These are phyloP conservation scores for Batkoa obscura DNA, from an alignment of 371 early-diverging fungal species.

Conservation along the genomic window DNA sequence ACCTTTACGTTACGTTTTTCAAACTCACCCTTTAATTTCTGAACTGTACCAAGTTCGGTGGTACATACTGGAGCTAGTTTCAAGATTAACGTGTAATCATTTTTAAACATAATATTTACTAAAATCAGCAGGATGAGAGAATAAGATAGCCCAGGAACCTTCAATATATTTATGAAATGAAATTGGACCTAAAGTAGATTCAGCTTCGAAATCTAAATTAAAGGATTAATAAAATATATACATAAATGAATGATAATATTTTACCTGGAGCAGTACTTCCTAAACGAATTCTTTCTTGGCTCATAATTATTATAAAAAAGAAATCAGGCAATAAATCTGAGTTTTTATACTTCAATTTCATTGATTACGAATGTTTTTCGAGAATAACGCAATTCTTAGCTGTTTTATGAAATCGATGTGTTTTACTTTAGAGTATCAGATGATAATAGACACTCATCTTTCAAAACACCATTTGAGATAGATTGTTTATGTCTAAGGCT, in stretches of 20 bases:
- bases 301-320: background rate
- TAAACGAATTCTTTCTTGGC: conserved; percentile 3
- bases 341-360: too few relatives aligned
- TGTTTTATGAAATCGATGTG: too few relatives aligned
- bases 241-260: background rate
- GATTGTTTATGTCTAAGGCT: too few relatives aligned
- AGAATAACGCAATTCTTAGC: too few relatives aligned
- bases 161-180: conserved; percentile 77
- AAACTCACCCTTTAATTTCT: conserved; percentile 57
- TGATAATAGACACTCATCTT: too few relatives aligned
- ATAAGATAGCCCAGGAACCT: conserved; percentile 76
- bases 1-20: conserved; percentile 63
- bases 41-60: conserved; percentile 83
- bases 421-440: too few relatives aligned
- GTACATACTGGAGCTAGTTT: conserved; percentile 75
- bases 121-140: conserved; percentile 91
- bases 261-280: conserved; percentile 3
- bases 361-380: too few relatives aligned
- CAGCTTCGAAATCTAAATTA: conserved; percentile 46
- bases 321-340: too few relatives aligned
- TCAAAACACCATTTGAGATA: too few relatives aligned
- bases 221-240: background rate
- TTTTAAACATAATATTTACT: conserved; percentile 23
- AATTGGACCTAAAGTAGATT: conserved; percentile 72
- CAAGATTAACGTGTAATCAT: background rate